Percentiles rank a stretch among this genome's conserved stretches.
Conservation (phyloP, 345 rosid species). For the Citrus mangshanensis region DNA sequence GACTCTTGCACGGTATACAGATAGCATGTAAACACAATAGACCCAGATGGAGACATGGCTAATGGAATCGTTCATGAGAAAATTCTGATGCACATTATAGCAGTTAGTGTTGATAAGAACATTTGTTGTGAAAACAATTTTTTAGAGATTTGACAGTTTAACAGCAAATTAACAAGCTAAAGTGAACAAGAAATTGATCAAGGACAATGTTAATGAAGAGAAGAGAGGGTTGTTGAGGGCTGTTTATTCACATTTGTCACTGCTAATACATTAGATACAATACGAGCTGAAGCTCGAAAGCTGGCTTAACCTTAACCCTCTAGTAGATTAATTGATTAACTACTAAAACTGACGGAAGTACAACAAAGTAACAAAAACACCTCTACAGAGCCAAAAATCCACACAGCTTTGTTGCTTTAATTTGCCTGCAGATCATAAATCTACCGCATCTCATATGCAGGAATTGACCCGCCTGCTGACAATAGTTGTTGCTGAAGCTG, state of each 20-base stretch:
- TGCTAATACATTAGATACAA: slow-evolving; percentile 21
- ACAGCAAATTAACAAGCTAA: neutral
- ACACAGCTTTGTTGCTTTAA: neutral
- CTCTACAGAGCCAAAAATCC: slow-evolving; percentile 12
- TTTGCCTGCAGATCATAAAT: neutral
- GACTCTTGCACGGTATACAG: neutral
- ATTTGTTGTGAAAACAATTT: neutral
- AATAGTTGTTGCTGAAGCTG: slow-evolving; percentile 56
- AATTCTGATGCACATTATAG: neutral
- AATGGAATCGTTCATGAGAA: neutral
- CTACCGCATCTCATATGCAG: slow-evolving; percentile 16
- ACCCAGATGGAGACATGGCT: neutral
- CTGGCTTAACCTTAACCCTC: slow-evolving; percentile 6
- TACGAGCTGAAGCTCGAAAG: slow-evolving; percentile 25
- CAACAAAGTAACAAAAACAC: neutral
- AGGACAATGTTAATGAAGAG: neutral
- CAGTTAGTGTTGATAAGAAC: neutral
- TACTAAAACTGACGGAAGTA: slow-evolving; percentile 2
- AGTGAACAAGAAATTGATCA: neutral
- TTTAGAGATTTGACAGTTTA: neutral
- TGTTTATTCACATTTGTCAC: slow-evolving; percentile 31
- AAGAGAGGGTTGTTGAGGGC: slow-evolving; percentile 10
- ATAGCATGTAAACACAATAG: neutral
- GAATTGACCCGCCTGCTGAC: slow-evolving; percentile 48
- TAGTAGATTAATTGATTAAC: slow-evolving; percentile 8